A percentile compares a stretch with the other conserved stretches of the same genome.
phyloP scores from a whole-genome alignment of 495 filamentous ascomycete genomes.

The Aspergillus indologenus region DNA sequence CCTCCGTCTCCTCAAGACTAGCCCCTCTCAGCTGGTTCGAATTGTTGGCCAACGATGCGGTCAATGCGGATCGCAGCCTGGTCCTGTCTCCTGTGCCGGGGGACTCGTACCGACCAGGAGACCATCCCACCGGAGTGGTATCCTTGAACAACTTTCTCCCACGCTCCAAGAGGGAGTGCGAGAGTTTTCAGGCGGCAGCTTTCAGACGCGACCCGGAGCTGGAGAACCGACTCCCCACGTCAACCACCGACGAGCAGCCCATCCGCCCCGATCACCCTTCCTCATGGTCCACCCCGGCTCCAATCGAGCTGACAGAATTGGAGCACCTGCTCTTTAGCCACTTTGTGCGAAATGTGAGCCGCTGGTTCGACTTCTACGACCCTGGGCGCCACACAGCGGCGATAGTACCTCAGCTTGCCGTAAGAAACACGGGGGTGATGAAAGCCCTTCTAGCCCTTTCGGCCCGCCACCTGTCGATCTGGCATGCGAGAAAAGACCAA shows the following conservation, averaged over 20 bases:
- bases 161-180: conserved; percentile 19
- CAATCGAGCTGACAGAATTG: conserved; percentile 20
- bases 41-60: conserved; percentile 29
- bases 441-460: conserved; percentile 28
- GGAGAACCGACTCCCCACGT: conserved; percentile 10
- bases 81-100: conserved; percentile 20
- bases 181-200: conserved; percentile 31
- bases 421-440: conserved; percentile 28
- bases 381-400: conserved; percentile 21
- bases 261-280: conserved; percentile 16
- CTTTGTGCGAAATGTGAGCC: conserved; percentile 22
- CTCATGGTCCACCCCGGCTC: conserved; percentile 19
- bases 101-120: neutral
- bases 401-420: conserved; percentile 23
- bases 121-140: neutral
- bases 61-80: conserved; percentile 26
- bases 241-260: conserved; percentile 7
- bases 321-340: conserved; percentile 24
- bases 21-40: conserved; percentile 34
- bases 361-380: conserved; percentile 29
- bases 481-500: conserved; percentile 1
- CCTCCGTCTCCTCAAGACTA: conserved; percentile 16
- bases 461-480: conserved; percentile 20
- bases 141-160: conserved; percentile 11
- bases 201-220: conserved; percentile 23